Percentiles rank a stretch among this genome's conserved stretches.
Conservation (phyloP, 2,329 filamentous ascomycete species). For the Cercospora berteroae region DNA sequence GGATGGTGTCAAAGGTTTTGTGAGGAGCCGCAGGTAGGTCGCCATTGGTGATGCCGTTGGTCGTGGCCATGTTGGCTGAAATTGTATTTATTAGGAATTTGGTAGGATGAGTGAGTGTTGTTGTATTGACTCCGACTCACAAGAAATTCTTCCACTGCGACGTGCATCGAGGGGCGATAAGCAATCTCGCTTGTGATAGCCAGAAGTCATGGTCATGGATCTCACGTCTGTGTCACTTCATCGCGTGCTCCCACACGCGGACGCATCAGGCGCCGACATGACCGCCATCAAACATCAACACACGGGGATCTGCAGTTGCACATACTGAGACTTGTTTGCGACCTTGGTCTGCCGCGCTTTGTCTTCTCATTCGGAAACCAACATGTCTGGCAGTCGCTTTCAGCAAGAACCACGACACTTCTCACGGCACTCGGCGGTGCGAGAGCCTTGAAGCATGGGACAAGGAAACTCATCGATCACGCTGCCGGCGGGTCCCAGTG, state of each 20-base stretch:
- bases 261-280: conserved; percentile 3
- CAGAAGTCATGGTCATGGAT: conserved; percentile 1
- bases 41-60: conserved; percentile 37
- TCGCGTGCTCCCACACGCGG: neutral
- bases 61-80: conserved; percentile 25
- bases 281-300: neutral
- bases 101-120: neutral
- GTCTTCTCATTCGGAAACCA: neutral
- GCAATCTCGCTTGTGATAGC: conserved; percentile 10
- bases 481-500: conserved; percentile 84
- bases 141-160: conserved; percentile 5
- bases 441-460: conserved; percentile 62
- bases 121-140: neutral
- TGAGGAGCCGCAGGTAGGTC: conserved; percentile 48
- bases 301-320: neutral
- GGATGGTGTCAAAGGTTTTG: conserved; percentile 63
- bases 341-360: neutral
- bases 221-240: neutral
- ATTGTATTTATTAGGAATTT: neutral
- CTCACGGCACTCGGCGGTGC: neutral
- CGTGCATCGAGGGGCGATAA: neutral
- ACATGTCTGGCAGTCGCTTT: neutral
- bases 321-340: neutral
- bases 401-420: neutral
- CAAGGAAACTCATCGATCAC: conserved; percentile 89